Evolutionary conservation across 805 yeast species (phyloP).

Genomic region (Brettanomyces bruxellensis): DNA sequence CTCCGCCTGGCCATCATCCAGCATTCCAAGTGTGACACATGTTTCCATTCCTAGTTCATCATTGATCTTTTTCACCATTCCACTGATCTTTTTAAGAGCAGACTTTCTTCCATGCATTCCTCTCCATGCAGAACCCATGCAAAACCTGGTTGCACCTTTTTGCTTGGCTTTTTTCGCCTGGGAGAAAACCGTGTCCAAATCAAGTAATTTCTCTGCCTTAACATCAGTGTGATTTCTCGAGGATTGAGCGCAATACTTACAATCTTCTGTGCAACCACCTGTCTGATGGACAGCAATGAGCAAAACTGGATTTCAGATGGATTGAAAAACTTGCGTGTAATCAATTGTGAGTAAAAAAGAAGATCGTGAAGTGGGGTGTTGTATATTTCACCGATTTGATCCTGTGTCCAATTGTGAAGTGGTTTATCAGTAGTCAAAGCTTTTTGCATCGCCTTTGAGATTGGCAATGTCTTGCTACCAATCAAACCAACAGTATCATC

Average conservation of each 20-base stretch:
- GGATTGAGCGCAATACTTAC: conserved; percentile 76
- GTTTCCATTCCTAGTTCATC: conserved; percentile 58
- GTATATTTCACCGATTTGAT: conserved; percentile 52
- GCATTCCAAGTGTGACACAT: conserved; percentile 78
- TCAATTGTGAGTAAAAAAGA: conserved; percentile 49
- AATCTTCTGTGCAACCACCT: conserved; percentile 79
- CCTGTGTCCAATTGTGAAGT: conserved; percentile 45
- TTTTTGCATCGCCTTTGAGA: neutral
- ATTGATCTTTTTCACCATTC: conserved; percentile 58
- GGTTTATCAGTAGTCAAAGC: conserved; percentile 26
- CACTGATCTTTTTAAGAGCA: conserved; percentile 50
- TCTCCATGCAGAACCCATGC: conserved; percentile 87
- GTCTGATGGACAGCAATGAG: conserved; percentile 63
- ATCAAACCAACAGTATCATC: too few relatives aligned
- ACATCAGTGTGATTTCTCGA: conserved; percentile 59
- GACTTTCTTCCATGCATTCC: conserved; percentile 73
- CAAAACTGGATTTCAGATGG: conserved; percentile 67
- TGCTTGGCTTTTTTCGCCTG: conserved; percentile 58
- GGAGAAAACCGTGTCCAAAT: conserved; percentile 50
- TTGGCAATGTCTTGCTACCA: too few relatives aligned
- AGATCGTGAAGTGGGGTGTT: conserved; percentile 58
- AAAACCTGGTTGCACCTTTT: conserved; percentile 70
- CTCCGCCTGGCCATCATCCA: conserved; percentile 53
- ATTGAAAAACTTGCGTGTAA: conserved; percentile 60
- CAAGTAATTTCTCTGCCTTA: conserved; percentile 57